phyloP scores from a whole-genome alignment of 257 asterid species.

The Solanum stenotomum region DNA sequence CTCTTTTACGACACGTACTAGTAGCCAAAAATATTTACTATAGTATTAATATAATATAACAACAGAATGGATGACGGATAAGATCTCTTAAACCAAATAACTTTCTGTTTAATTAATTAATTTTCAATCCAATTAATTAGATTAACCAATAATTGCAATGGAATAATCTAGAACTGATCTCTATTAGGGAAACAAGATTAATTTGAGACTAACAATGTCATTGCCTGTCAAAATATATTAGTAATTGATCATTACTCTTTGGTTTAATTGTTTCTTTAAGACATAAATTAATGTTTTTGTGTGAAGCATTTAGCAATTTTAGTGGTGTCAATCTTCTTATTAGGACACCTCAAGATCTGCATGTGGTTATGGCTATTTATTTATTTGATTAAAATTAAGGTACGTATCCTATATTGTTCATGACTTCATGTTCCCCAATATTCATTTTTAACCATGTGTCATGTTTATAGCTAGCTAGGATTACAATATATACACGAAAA shows the following conservation, averaged over 20 bases:
- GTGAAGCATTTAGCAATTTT: background rate
- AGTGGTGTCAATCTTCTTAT: background rate
- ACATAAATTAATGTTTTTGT: background rate
- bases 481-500: background rate
- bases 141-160: background rate
- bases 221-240: background rate
- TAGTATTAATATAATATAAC: background rate
- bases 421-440: background rate
- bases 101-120: background rate
- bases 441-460: background rate
- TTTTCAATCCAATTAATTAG: background rate
- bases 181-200: background rate
- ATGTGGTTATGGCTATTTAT: background rate
- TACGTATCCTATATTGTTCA: background rate
- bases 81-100: slow-evolving; percentile 3
- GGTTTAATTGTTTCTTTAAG: background rate
- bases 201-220: background rate
- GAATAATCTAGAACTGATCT: slow-evolving; percentile 5
- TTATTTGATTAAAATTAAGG: background rate
- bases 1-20: slow-evolving; percentile 1
- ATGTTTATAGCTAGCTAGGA: background rate
- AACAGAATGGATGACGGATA: background rate
- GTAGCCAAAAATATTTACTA: background rate
- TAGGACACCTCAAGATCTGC: background rate
- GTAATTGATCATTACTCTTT: background rate